These are phyloP conservation scores for Leucosporidium yakuticum DNA, from an alignment of 768 basidiomycete genomes.

Conservation along the genomic window DNA sequence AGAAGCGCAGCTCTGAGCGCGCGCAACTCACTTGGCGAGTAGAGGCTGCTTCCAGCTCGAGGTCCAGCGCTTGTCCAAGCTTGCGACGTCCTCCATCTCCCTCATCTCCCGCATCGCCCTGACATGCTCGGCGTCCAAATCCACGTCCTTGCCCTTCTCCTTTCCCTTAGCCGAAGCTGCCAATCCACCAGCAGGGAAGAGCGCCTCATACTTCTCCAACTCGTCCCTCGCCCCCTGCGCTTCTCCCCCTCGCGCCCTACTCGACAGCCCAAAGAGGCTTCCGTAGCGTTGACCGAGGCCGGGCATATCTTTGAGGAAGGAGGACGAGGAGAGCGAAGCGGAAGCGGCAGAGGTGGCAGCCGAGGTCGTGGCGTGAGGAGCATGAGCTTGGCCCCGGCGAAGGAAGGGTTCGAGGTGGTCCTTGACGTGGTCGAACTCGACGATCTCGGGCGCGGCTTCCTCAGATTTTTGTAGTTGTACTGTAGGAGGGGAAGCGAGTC, in stretches of 20 bases:
- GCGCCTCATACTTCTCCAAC: constrained; percentile 35
- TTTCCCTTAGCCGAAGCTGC: background rate
- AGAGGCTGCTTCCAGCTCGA: constrained; percentile 69
- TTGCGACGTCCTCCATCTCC: constrained; percentile 55
- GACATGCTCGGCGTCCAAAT: constrained; percentile 53
- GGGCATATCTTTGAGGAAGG: constrained; percentile 70
- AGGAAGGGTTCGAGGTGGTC: constrained; percentile 96
- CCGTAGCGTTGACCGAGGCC: constrained; percentile 34
- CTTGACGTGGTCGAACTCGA: constrained; percentile 90
- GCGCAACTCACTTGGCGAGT: constrained; percentile 55
- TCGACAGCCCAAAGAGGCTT: constrained; percentile 22
- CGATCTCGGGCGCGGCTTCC: constrained; percentile 71
- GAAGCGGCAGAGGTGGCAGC: constrained; percentile 66
- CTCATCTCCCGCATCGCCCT: constrained; percentile 57
- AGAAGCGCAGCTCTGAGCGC: background rate
- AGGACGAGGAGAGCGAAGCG: constrained; percentile 66
- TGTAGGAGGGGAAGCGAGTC: constrained; percentile 41
- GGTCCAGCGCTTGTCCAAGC: constrained; percentile 71
- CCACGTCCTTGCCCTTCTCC: constrained; percentile 14
- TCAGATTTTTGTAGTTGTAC: constrained; percentile 87
- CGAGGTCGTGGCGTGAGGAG: constrained; percentile 18
- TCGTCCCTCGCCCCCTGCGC: constrained; percentile 39
- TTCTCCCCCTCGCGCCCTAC: constrained; percentile 9
- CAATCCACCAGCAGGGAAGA: constrained; percentile 1
- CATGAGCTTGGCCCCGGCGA: constrained; percentile 47